Base-by-base conservation (phyloP, 768 basidiomycete genomes). In the Auricularia auricula-judae region DNA sequence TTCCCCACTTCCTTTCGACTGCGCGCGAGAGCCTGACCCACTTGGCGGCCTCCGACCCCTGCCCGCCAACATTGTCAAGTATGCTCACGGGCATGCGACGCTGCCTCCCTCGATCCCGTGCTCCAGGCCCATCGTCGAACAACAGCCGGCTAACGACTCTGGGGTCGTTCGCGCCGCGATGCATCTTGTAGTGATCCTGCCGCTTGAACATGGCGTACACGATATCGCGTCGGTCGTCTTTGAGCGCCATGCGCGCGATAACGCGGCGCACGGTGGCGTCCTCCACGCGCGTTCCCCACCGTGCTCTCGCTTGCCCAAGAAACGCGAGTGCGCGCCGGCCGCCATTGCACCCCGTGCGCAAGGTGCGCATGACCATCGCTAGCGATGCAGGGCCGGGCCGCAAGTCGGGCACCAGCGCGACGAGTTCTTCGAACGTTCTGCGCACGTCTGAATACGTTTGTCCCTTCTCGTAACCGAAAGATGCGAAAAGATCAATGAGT, bases 141-240 rank as follows among this genome's bases (percentile, higher is more conserved):
- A 59, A 29, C 23, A 59, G 7, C 56, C 33, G 23, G 11, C 1
- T 8, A 14, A 14, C 23, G 29, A 14, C 56, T 4, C 5, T 59
- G 2, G 21, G 56, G 14, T 59, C 23, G 56, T 59, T 34, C 4
- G 12, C 21, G 2, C 10, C 5, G 29, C 34, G 23, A 29, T 59
- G 23, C 56, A 14, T n/a, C 14, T 34, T 59, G 23, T 59, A 34
- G 29, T 35, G 56, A 5, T 29, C 56, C 56, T 59, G 23, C 7
- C 56, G 5, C 14, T 34, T 23, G 56, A 59, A 59, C 56, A 59
- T 59, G 29, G 23, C 23, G 29, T n/a, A 59, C 44, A 71, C 74
- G 65, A 87, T 80, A 69, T 84, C 84, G 66, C 76, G 72, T 56
- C 85, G 80, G 16, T 86, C 82, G 75, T 90, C 83, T 72, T 86